Conservation (phyloP, 192 early-diverging fungal genomes). For the Coemansia sp. region DNA sequence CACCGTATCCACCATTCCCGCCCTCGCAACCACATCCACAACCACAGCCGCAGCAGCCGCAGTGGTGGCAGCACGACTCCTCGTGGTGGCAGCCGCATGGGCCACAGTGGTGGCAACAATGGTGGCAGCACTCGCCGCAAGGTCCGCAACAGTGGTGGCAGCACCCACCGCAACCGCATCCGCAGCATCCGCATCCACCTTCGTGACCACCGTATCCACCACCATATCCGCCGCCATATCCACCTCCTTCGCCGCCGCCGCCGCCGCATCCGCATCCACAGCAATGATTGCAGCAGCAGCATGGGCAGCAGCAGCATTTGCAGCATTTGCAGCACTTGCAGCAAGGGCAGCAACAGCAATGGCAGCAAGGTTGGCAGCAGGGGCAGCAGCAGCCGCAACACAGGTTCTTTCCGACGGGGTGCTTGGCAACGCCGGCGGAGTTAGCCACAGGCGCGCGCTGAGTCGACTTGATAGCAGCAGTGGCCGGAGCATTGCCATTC, state of each 20-base stretch:
- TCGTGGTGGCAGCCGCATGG: slow-evolving; percentile 22
- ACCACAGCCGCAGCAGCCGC: slow-evolving; percentile 7
- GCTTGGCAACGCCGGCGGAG: slow-evolving; percentile 8
- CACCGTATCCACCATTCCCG: slow-evolving; percentile 14
- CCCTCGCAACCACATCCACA: slow-evolving; percentile 11
- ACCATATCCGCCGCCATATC: slow-evolving; percentile 23
- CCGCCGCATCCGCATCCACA: slow-evolving; percentile 16
- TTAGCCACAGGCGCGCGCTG: slow-evolving; percentile 3
- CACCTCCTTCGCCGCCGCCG: slow-evolving; percentile 12
- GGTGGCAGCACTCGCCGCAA: slow-evolving; percentile 36
- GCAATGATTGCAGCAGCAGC: slow-evolving; percentile 43
- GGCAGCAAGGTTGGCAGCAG: slow-evolving; percentile 43
- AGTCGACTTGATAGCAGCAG: slow-evolving; percentile 1
- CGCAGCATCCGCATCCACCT: slow-evolving; percentile 24
- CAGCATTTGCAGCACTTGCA: slow-evolving; percentile 49
- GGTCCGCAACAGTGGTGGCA: slow-evolving; percentile 23
- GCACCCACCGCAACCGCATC: slow-evolving; percentile 13
- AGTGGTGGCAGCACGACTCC: slow-evolving; percentile 33
- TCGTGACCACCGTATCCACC: slow-evolving; percentile 6
- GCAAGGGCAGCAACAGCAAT: slow-evolving; percentile 42
- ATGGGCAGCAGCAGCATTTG: slow-evolving; percentile 41
- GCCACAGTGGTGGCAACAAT: slow-evolving; percentile 30
- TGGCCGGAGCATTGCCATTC: background rate
- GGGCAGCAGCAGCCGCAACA: slow-evolving; percentile 51
- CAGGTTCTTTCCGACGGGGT: slow-evolving; percentile 34